Evolutionary conservation across 805 yeast species (phyloP).

Genomic region (Millerozyma acaciae): DNA sequence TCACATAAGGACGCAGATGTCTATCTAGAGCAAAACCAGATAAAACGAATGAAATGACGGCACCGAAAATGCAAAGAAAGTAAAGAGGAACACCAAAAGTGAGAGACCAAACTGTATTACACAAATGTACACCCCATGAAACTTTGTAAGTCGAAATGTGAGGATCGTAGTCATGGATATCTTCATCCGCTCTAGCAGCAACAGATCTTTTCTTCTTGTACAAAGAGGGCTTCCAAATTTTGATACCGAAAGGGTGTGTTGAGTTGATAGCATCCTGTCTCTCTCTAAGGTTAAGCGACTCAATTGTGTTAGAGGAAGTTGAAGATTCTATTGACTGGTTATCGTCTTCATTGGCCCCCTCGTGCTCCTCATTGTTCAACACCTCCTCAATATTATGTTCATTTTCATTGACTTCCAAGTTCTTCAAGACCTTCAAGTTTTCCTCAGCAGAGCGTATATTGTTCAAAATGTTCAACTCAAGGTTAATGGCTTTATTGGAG

Average conservation of each 20-base stretch:
- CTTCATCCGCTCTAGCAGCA: conserved; percentile 85
- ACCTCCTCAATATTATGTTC: conserved; percentile 21
- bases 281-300: conserved; percentile 83
- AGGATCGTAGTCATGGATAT: conserved; percentile 73
- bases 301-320: conserved; percentile 50
- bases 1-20: conserved; percentile 60
- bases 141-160: conserved; percentile 46
- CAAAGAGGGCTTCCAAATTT: conserved; percentile 97
- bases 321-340: conserved; percentile 22
- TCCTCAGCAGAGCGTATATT: conserved; percentile 20
- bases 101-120: conserved; percentile 70
- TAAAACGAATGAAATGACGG: conserved; percentile 40
- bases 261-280: conserved; percentile 95
- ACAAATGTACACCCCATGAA: conserved; percentile 56
- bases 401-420: conserved; percentile 9
- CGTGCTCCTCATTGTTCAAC: conserved; percentile 26
- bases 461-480: conserved; percentile 11
- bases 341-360: conserved; percentile 19
- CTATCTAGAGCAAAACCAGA: conserved; percentile 42
- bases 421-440: conserved; percentile 14
- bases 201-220: conserved; percentile 92
- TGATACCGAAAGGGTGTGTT: conserved; percentile 97
- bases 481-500: neutral
- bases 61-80: conserved; percentile 48
- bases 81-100: conserved; percentile 68